Evolutionary conservation across 2,329 filamentous ascomycete genomes (phyloP).

Genomic region (Colletotrichum lupini): DNA sequence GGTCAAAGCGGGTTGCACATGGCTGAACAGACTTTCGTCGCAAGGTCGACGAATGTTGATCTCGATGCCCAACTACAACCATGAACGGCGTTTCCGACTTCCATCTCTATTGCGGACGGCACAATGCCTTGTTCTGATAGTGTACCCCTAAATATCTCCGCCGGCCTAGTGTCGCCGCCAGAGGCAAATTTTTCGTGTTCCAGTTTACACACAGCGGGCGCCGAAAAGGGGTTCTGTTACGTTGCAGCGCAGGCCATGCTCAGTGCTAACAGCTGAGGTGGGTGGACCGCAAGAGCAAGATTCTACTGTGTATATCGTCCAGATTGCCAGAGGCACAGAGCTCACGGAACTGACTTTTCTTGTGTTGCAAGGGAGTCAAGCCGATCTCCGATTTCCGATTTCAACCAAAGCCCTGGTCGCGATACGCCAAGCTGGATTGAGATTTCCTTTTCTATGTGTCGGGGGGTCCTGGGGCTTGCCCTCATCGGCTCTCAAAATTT

Average conservation of each 20-base stretch:
- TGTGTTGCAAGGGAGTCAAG: background rate
- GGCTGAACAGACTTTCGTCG: slow-evolving; percentile 30
- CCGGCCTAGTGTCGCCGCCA: slow-evolving; percentile 4
- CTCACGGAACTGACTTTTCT: background rate
- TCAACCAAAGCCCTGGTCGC: background rate
- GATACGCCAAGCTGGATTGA: background rate
- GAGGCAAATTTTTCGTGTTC: slow-evolving; percentile 1
- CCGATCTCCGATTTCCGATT: background rate
- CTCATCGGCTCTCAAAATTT: background rate
- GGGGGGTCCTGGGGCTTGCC: background rate
- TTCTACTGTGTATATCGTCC: background rate
- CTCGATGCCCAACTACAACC: slow-evolving; percentile 34
- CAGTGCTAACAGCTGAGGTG: background rate
- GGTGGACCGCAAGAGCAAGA: background rate
- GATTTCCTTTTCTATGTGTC: background rate
- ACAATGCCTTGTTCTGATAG: slow-evolving; percentile 22
- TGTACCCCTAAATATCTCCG: slow-evolving; percentile 17
- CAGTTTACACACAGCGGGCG: background rate
- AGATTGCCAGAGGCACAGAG: background rate
- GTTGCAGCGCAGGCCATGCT: background rate
- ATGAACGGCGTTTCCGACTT: slow-evolving; percentile 19
- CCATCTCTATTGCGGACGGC: background rate
- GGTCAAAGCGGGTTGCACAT: slow-evolving; percentile 30
- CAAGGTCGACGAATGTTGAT: slow-evolving; percentile 29
- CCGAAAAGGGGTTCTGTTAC: background rate